These are phyloP conservation scores for Bimuria novae-zelandiae DNA, from an alignment of 2,329 filamentous ascomycete species.

Conservation along the genomic window DNA sequence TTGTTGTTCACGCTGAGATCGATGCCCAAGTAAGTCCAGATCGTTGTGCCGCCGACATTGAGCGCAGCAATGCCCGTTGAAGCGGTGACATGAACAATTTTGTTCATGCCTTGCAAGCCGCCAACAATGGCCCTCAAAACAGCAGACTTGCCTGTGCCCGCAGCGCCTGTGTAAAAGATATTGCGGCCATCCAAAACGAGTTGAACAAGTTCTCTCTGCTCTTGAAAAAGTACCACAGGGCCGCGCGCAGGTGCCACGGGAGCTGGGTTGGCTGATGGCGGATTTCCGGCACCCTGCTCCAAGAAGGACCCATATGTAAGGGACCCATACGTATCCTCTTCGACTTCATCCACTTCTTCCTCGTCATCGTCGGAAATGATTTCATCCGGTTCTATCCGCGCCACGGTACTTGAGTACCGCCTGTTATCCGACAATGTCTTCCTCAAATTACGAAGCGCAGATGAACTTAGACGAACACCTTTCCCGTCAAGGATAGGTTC, in stretches of 20 bases:
- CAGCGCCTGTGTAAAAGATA: slow-evolving; percentile 92
- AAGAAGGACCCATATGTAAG: too few species aligned
- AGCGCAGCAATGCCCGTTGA: slow-evolving; percentile 65
- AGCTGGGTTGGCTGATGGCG: not conserved
- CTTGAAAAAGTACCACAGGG: not conserved
- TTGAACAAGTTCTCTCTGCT: not conserved
- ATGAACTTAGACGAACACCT: too few species aligned
- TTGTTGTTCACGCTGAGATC: slow-evolving; percentile 53
- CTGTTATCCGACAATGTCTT: too few species aligned
- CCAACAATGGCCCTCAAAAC: slow-evolving; percentile 57
- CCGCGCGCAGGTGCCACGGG: not conserved
- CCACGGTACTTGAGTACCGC: too few species aligned
- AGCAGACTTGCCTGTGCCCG: slow-evolving; percentile 56
- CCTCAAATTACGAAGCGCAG: too few species aligned
- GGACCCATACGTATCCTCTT: too few species aligned
- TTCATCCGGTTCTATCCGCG: too few species aligned
- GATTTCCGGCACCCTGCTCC: not conserved
- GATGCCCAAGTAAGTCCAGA: slow-evolving; percentile 63
- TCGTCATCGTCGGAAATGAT: too few species aligned
- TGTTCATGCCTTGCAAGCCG: slow-evolving; percentile 41
- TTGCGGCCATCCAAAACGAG: slow-evolving; percentile 60
- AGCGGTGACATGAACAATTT: slow-evolving; percentile 58
- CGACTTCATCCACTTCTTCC: too few species aligned
- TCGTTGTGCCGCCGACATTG: slow-evolving; percentile 61
- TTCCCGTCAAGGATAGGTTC: too few species aligned